These are phyloP conservation scores for Saccharomycopsis sp. DNA, from an alignment of 805 yeast species.

Conservation along the genomic window DNA sequence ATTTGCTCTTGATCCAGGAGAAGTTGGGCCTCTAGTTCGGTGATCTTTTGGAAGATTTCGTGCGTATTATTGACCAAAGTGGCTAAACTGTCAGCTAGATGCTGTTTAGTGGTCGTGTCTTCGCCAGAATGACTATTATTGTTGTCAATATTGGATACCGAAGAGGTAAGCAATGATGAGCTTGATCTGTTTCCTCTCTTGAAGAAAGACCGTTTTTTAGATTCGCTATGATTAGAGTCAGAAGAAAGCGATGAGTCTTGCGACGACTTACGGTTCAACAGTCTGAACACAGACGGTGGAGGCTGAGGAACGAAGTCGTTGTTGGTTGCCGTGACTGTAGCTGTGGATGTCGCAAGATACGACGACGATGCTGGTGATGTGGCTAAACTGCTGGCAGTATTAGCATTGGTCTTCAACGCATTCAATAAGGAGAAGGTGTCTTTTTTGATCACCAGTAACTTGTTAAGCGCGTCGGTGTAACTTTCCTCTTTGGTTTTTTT, in stretches of 20 bases:
- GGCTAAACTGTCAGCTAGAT: not conserved
- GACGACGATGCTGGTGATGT: not conserved
- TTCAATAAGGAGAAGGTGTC: conserved; percentile 5
- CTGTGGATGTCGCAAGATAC: not conserved
- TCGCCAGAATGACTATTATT: not conserved
- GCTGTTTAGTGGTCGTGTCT: not conserved
- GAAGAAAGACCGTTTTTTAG: conserved; percentile 3
- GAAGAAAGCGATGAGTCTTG: conserved; percentile 1
- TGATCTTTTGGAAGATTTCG: not conserved
- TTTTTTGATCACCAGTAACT: conserved; percentile 13
- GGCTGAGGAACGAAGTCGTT: not conserved
- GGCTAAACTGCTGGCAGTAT: not conserved
- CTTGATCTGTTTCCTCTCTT: not conserved
- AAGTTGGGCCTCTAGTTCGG: not conserved
- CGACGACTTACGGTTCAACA: not conserved
- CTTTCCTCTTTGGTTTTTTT: not conserved
- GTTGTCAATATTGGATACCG: not conserved
- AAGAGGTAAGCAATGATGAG: not conserved
- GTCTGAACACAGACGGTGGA: not conserved
- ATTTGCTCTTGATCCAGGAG: not conserved
- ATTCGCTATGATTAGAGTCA: not conserved
- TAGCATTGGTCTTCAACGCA: conserved; percentile 4
- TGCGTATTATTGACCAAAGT: not conserved
- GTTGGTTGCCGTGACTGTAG: not conserved
- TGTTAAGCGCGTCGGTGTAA: conserved; percentile 4